Conservation (phyloP, 2,329 filamentous ascomycete species). For the Paraphaeosphaeria sporulosa region DNA sequence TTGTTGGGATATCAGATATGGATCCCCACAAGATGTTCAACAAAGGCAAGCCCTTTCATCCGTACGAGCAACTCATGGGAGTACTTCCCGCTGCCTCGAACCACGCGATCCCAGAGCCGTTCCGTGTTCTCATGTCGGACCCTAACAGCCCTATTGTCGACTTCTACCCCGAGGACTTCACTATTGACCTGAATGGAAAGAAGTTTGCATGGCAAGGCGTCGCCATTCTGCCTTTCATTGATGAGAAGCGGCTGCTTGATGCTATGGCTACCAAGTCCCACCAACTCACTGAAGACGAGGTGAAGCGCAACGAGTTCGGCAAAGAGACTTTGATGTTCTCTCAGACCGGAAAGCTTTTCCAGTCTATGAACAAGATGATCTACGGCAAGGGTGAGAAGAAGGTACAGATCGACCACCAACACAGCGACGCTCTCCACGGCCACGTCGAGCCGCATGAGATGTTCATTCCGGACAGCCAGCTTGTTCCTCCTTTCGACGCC, state of each 20-base stretch:
- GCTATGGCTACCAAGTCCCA: constrained; percentile 87
- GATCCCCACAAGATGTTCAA: constrained; percentile 73
- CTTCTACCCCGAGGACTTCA: constrained; percentile 95
- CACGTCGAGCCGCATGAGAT: constrained; percentile 80
- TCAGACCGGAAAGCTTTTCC: constrained; percentile 83
- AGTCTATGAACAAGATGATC: constrained; percentile 82
- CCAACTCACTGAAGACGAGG: constrained; percentile 77
- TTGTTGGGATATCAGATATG: constrained; percentile 81
- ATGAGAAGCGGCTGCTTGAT: constrained; percentile 82
- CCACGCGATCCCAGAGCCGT: constrained; percentile 86
- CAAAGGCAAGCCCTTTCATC: constrained; percentile 83
- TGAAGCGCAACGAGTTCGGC: constrained; percentile 78
- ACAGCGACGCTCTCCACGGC: constrained; percentile 81
- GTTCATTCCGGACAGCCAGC: constrained; percentile 82
- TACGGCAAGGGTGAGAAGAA: constrained; percentile 78
- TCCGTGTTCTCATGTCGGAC: constrained; percentile 89
- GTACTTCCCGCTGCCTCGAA: constrained; percentile 93
- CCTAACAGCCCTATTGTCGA: constrained; percentile 92
- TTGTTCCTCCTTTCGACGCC: constrained; percentile 79
- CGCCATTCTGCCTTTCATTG: constrained; percentile 92
- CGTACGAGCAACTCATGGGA: constrained; percentile 98
- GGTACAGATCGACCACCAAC: constrained; percentile 75
- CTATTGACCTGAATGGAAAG: constrained; percentile 93
- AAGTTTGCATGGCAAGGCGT: constrained; percentile 99
- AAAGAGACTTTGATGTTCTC: constrained; percentile 85